These are phyloP conservation scores for Pholiota conissans DNA, from an alignment of 768 basidiomycete genomes.

Conservation along the genomic window DNA sequence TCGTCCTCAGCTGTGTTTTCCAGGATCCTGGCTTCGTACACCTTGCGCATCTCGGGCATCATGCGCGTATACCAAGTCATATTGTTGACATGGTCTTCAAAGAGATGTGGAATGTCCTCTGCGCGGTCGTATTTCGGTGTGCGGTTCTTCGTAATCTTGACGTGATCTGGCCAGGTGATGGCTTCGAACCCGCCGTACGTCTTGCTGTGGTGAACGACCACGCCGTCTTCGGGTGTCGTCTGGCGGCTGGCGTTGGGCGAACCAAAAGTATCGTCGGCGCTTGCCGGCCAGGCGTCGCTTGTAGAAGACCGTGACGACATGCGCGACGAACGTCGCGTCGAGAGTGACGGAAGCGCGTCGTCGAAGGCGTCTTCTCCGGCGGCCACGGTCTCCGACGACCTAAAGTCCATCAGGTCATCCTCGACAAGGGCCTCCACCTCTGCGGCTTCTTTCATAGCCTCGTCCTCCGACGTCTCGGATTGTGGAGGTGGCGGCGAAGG, in stretches of 20 bases:
- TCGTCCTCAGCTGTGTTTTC: slow-evolving; percentile 70
- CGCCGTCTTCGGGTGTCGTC: neutral
- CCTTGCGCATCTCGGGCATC: slow-evolving; percentile 42
- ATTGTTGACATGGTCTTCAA: slow-evolving; percentile 69
- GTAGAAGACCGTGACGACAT: neutral
- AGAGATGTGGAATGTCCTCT: slow-evolving; percentile 55
- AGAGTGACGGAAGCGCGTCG: neutral
- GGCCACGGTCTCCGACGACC: neutral
- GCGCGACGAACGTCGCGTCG: neutral
- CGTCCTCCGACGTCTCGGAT: neutral
- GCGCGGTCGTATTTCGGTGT: slow-evolving; percentile 33
- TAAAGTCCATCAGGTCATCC: neutral
- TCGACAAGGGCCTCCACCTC: neutral
- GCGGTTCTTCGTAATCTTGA: slow-evolving; percentile 33
- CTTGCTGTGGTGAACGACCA: slow-evolving; percentile 10
- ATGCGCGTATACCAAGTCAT: slow-evolving; percentile 40
- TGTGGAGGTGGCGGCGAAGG: neutral
- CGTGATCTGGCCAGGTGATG: slow-evolving; percentile 38
- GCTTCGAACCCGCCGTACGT: slow-evolving; percentile 34
- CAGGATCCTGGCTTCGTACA: slow-evolving; percentile 67
- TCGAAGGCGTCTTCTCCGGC: neutral
- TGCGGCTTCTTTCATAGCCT: slow-evolving; percentile 1
- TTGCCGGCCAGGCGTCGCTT: slow-evolving; percentile 4
- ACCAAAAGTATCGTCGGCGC: neutral
- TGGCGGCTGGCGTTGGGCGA: neutral